These are phyloP conservation scores for Hylodesmum podocarpum DNA, from an alignment of 306 rosid species.

Conservation along the genomic window DNA sequence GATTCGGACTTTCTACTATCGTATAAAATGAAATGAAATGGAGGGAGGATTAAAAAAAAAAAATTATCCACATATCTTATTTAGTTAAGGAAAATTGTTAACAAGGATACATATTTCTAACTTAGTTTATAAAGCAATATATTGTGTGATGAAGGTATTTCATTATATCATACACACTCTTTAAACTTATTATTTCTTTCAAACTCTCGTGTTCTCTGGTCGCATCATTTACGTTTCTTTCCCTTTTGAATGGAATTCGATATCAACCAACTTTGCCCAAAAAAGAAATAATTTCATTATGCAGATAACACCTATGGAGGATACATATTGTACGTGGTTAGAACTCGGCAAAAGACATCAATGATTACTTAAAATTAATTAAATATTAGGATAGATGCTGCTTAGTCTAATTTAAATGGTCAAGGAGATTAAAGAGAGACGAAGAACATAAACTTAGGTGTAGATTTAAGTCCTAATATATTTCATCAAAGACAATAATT, in stretches of 20 bases:
- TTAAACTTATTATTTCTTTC: too few species aligned
- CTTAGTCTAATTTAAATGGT: neutral
- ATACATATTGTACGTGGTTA: neutral
- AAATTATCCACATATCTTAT: neutral
- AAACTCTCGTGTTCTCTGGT: too few species aligned
- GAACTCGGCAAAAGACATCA: neutral
- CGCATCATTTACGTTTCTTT: too few species aligned
- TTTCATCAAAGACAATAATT: neutral
- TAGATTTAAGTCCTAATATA: neutral
- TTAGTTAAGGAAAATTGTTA: neutral
- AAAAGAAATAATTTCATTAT: too few species aligned
- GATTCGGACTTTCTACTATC: too few species aligned
- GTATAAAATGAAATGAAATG: too few species aligned
- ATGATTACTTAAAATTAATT: neutral
- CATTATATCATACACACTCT: too few species aligned
- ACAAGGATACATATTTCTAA: neutral
- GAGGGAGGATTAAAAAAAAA: neutral
- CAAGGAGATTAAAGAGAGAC: neutral
- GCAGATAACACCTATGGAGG: too few species aligned
- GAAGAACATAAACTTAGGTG: neutral
- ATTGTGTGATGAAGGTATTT: too few species aligned
- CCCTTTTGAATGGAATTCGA: too few species aligned
- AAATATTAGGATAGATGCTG: neutral
- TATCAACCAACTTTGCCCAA: too few species aligned
- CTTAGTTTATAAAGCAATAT: neutral